Percentiles rank a stretch among this genome's conserved stretches.
phyloP scores from a whole-genome alignment of 1,284 basidiomycete species.

The Hortiboletus rubellus region DNA sequence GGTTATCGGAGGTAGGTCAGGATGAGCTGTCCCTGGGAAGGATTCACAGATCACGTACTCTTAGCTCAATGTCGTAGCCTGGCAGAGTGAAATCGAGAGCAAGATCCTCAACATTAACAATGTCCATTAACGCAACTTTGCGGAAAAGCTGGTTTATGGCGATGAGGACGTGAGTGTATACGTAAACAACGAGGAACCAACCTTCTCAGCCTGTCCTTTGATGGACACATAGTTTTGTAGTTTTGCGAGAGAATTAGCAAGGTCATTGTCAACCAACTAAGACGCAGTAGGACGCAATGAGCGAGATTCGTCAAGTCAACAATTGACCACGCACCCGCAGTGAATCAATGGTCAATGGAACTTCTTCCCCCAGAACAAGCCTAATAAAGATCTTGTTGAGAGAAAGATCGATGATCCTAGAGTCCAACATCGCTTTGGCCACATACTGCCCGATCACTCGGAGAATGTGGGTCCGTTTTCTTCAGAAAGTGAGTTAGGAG shows the following conservation, averaged over 20 bases:
- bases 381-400: conserved; percentile 94
- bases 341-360: conserved; percentile 81
- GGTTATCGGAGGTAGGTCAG: conserved; percentile 7
- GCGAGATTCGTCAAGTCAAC: background rate
- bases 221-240: conserved; percentile 61
- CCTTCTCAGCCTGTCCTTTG: conserved; percentile 55
- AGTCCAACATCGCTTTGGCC: conserved; percentile 97
- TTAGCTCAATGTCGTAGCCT: conserved; percentile 90
- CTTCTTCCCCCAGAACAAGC: conserved; percentile 80
- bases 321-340: conserved; percentile 58
- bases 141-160: conserved; percentile 44
- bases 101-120: conserved; percentile 80
- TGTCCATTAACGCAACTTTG: conserved; percentile 58
- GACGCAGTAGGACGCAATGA: conserved; percentile 32
- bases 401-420: conserved; percentile 94
- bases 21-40: background rate
- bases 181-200: conserved; percentile 24
- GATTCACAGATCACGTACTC: conserved; percentile 45
- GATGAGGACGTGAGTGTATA: background rate
- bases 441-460: conserved; percentile 94
- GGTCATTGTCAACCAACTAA: conserved; percentile 76
- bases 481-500: conserved; percentile 29
- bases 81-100: conserved; percentile 96
- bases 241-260: conserved; percentile 85
- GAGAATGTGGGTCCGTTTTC: conserved; percentile 82